Evolutionary conservation across 2,329 filamentous ascomycete species (phyloP).

Genomic region (Pleoardoris graminearum): DNA sequence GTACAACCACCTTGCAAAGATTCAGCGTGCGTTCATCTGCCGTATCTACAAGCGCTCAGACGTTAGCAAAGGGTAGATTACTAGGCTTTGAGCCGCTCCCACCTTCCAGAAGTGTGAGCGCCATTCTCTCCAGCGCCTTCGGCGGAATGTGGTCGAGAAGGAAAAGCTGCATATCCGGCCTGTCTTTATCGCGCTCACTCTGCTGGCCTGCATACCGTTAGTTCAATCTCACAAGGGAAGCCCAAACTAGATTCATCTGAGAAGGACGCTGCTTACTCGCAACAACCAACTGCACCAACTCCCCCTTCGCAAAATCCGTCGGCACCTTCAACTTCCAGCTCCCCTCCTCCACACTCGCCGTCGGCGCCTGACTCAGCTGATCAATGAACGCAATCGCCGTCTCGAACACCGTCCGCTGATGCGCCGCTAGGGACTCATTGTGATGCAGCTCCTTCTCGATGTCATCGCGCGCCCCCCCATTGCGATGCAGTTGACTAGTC

Average conservation of each 20-base stretch:
- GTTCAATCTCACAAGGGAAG: background rate
- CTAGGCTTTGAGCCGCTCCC: no score
- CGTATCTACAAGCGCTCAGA: no score
- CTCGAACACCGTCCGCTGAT: conserved; percentile 37
- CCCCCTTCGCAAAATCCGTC: conserved; percentile 29
- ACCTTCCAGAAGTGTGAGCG: conserved; percentile 34
- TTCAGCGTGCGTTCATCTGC: conserved; percentile 34
- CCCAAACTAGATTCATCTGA: background rate
- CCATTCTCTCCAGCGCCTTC: conserved; percentile 36
- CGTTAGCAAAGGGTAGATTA: no score
- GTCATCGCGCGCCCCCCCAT: conserved; percentile 28
- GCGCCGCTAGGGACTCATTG: conserved; percentile 27
- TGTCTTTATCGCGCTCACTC: conserved; percentile 9
- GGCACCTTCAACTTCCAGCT: conserved; percentile 24
- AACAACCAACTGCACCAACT: conserved; percentile 31
- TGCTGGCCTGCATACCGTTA: conserved; percentile 21
- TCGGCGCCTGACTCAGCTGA: conserved; percentile 30
- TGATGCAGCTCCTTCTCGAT: conserved; percentile 37
- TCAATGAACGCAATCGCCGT: conserved; percentile 37
- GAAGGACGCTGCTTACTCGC: background rate
- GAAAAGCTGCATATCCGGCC: conserved; percentile 26
- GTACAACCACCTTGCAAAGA: conserved; percentile 37
- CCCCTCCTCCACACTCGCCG: conserved; percentile 21
- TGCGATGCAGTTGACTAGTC: conserved; percentile 25
- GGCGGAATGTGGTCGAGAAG: conserved; percentile 35